phyloP scores from a whole-genome alignment of 257 asterid species.

The Ilex aquifolium region DNA sequence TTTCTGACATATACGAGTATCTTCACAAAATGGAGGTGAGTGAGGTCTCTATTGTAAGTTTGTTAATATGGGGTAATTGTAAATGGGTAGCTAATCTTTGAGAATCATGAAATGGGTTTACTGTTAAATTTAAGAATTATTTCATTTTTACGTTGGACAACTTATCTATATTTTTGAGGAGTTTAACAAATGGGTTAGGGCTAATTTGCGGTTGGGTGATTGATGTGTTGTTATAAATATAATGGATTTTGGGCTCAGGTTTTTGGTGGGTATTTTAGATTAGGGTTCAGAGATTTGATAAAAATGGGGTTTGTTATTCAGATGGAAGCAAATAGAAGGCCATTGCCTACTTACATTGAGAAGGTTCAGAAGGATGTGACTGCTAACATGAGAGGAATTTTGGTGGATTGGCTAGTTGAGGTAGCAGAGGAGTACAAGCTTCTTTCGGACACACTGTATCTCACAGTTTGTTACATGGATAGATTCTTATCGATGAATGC shows the following conservation, averaged over 20 bases:
- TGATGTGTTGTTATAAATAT: neutral
- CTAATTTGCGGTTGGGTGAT: neutral
- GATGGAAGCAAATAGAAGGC: conserved; percentile 40
- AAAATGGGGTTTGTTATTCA: conserved; percentile 43
- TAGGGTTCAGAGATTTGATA: conserved; percentile 6
- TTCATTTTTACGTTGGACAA: too few relatives aligned
- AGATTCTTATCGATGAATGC: conserved; percentile 50
- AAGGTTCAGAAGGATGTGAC: conserved; percentile 69
- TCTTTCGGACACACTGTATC: conserved; percentile 63
- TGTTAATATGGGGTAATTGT: neutral
- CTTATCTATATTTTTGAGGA: neutral
- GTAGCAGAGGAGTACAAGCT: conserved; percentile 90
- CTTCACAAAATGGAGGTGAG: conserved; percentile 80
- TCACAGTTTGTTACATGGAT: conserved; percentile 63
- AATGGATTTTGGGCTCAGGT: conserved; percentile 2
- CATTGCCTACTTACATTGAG: conserved; percentile 47
- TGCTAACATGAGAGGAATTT: conserved; percentile 75
- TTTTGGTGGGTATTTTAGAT: neutral
- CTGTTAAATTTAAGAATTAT: neutral
- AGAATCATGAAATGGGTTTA: neutral
- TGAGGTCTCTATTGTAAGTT: neutral
- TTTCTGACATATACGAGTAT: conserved; percentile 73
- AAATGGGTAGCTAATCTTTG: neutral
- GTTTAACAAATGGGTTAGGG: neutral
- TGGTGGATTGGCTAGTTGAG: conserved; percentile 92